These are phyloP conservation scores for Penicillium goetzii DNA, from an alignment of 495 filamentous ascomycete species.

Conservation along the genomic window DNA sequence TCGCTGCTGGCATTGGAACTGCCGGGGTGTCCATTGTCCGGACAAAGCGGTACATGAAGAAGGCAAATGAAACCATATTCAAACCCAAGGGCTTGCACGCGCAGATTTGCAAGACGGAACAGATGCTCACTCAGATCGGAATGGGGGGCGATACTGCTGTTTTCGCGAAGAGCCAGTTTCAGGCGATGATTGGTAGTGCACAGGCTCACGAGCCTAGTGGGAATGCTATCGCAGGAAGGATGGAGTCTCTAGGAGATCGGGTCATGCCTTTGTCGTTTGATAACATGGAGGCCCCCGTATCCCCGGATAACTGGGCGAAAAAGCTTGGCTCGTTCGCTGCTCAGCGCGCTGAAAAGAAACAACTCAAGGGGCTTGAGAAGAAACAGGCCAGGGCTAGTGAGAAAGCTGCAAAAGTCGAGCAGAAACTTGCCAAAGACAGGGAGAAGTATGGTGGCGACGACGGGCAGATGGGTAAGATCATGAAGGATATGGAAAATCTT, in stretches of 20 bases:
- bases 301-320: conserved; percentile 27
- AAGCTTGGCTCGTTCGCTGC: conserved; percentile 12
- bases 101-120: conserved; percentile 29
- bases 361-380: conserved; percentile 14
- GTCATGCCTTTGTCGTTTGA: conserved; percentile 20
- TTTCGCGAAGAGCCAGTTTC: conserved; percentile 15
- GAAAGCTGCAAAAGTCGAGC: conserved; percentile 1
- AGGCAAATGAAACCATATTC: conserved; percentile 29
- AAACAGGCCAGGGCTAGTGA: background rate
- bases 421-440: background rate
- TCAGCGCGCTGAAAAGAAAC: conserved; percentile 20
- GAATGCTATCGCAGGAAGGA: conserved; percentile 20
- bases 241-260: conserved; percentile 24
- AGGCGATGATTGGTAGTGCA: conserved; percentile 5
- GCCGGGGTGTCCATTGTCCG: conserved; percentile 23
- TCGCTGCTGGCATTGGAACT: conserved; percentile 25
- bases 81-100: conserved; percentile 26
- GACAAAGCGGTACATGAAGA: conserved; percentile 27
- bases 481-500: conserved; percentile 5
- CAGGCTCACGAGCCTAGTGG: background rate
- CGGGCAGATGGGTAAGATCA: background rate
- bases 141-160: conserved; percentile 9
- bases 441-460: background rate
- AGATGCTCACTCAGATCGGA: conserved; percentile 25
- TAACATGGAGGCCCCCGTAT: conserved; percentile 3